Base-by-base conservation (phyloP, 441 rosid species). In the Pelargonium fulgidum region DNA sequence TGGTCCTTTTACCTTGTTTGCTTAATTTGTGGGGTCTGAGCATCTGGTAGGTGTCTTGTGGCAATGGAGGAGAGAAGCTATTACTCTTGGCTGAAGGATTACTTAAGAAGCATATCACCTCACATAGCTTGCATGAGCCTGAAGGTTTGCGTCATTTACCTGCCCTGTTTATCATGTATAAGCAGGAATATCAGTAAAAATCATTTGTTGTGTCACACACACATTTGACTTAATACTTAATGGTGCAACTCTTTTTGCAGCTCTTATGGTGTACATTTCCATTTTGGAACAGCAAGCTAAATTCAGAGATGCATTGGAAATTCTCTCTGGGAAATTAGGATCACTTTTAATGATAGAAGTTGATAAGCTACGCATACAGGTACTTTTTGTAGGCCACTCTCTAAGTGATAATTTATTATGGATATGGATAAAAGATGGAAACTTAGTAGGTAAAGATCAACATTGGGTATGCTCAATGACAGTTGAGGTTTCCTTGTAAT, bases 101-200 rank as follows among this genome's bases (percentile, higher is more conserved):
- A 72, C 88, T 90, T 64, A 91, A 88, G 87, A 95, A 91, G 87
- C 99, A 95, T 76, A 82, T 87, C 78, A 84, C 85, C 56, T 79
- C 97, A 67, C 98, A 92, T 77, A 86, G 96, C 81, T 85, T 95
- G 88, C 98, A 92, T 76, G 98, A 92, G 81, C 98, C 97, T 14
- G 99, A 95, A 87, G 99, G 99, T 91, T 66, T 16, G 58, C 16
- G 68, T 75, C 54, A 71, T 64, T 64, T 22, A 13, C 69, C 44
- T 19, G 56, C 59, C 61, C 70, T 64, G 1, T 13, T 62, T 48
- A 62, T 52, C 13, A 8, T 64, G 13, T 11, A 54, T 20, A 50
- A 14, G 65, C 24, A 29, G 45, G 33, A 13, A n/a, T 11, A 50
- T 47, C 19, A 62, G 48, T 13, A 63, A 33, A 20, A 59, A 1